Evolutionary conservation across 1,139 yeast species (phyloP).

Genomic region (Wickerhamomyces sp.): DNA sequence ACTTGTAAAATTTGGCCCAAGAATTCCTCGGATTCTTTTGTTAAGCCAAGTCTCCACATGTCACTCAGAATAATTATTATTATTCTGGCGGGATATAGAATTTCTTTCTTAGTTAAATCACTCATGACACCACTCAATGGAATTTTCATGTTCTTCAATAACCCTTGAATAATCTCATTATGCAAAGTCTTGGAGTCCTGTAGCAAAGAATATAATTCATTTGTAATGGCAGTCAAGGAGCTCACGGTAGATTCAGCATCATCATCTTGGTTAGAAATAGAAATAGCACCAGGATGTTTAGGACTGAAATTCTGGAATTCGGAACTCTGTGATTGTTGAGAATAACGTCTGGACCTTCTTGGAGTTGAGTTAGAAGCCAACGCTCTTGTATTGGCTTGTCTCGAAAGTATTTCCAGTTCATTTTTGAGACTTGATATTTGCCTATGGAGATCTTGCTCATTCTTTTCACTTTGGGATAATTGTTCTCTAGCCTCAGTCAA

Average conservation of each 20-base stretch:
- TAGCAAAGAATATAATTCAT: slow-evolving; percentile 65
- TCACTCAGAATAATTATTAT: slow-evolving; percentile 89
- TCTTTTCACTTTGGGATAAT: slow-evolving; percentile 58
- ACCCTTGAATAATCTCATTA: slow-evolving; percentile 82
- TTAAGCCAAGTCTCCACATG: slow-evolving; percentile 97
- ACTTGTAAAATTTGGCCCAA: slow-evolving; percentile 86
- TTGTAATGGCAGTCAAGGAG: slow-evolving; percentile 53
- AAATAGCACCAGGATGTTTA: slow-evolving; percentile 56
- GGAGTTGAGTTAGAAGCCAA: slow-evolving; percentile 22
- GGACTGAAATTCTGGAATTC: slow-evolving; percentile 29
- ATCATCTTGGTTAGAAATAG: slow-evolving; percentile 45
- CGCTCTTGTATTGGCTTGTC: slow-evolving; percentile 27
- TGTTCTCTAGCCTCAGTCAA: slow-evolving; percentile 60
- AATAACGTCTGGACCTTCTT: slow-evolving; percentile 25
- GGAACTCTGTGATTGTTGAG: slow-evolving; percentile 20
- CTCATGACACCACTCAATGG: slow-evolving; percentile 85
- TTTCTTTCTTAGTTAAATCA: slow-evolving; percentile 83
- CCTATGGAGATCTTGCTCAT: slow-evolving; percentile 64
- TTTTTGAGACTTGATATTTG: slow-evolving; percentile 52
- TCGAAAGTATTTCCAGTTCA: slow-evolving; percentile 29
- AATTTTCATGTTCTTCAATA: slow-evolving; percentile 81
- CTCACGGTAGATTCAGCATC: slow-evolving; percentile 46
- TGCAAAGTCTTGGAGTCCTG: slow-evolving; percentile 79
- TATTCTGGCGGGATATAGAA: slow-evolving; percentile 93
- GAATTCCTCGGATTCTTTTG: slow-evolving; percentile 87